Percentiles rank a stretch among this genome's conserved stretches.
Conservation (phyloP, 495 filamentous ascomycete genomes). For the Tricharina praecox region DNA sequence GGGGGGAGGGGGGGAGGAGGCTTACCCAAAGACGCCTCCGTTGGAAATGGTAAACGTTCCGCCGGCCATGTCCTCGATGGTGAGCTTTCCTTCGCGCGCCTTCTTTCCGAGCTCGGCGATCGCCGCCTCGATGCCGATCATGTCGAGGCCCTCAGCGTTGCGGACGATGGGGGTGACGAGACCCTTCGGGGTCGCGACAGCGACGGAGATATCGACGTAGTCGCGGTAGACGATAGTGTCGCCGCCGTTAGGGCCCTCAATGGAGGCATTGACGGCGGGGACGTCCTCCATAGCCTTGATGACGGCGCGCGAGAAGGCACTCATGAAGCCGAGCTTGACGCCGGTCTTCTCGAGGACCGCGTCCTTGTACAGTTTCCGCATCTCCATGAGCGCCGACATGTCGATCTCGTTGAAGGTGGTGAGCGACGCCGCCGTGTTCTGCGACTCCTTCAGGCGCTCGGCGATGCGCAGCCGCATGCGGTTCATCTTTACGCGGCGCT, state of each 20-base stretch:
- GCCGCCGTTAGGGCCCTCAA: constrained; percentile 84
- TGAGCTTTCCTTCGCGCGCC: constrained; percentile 91
- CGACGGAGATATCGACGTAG: constrained; percentile 94
- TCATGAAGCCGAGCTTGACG: constrained; percentile 97
- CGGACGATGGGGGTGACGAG: constrained; percentile 92
- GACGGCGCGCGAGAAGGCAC: constrained; percentile 82
- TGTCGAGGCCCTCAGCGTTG: constrained; percentile 72
- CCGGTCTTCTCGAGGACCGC: constrained; percentile 89
- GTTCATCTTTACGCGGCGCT: constrained; percentile 97
- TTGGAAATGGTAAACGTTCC: constrained; percentile 99
- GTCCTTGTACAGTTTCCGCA: constrained; percentile 93
- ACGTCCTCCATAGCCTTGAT: constrained; percentile 87
- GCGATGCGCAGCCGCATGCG: constrained; percentile 95
- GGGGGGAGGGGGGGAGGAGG: neutral
- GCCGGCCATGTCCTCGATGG: constrained; percentile 98
- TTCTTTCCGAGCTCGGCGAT: constrained; percentile 95
- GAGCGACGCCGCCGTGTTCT: constrained; percentile 92
- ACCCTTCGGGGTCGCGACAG: constrained; percentile 94
- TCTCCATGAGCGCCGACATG: constrained; percentile 95
- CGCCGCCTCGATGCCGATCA: constrained; percentile 74
- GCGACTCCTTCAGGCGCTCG: constrained; percentile 94
- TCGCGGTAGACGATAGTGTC: constrained; percentile 97
- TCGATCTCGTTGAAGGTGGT: constrained; percentile 99
- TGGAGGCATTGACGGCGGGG: constrained; percentile 92
- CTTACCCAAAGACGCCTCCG: constrained; percentile 44